These are phyloP conservation scores for Penicillium lividum DNA, from an alignment of 495 filamentous ascomycete genomes.

Conservation along the genomic window DNA sequence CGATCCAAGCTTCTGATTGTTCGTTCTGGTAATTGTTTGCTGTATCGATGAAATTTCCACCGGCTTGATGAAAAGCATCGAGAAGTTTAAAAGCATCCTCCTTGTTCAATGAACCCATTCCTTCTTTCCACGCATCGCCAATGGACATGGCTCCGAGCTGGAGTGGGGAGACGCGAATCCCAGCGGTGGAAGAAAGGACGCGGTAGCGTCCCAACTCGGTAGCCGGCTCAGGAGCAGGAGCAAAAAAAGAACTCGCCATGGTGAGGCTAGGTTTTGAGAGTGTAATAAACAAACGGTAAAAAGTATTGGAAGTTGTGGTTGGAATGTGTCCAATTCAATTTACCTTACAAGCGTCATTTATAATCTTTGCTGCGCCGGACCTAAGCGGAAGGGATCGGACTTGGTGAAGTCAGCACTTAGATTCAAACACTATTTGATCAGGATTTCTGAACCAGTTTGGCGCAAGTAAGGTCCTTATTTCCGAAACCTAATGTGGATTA, in stretches of 20 bases:
- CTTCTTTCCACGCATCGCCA: constrained; percentile 47
- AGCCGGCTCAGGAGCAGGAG: neutral
- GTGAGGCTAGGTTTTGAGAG: neutral
- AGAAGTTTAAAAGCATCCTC: neutral
- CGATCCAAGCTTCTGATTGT: constrained; percentile 71
- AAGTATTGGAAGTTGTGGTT: no score
- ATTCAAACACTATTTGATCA: no score
- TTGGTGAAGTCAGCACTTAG: no score
- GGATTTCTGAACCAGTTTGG: no score
- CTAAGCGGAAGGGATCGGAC: no score
- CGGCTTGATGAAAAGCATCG: constrained; percentile 21
- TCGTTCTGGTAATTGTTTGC: constrained; percentile 70
- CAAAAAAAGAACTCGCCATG: neutral
- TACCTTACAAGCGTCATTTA: no score
- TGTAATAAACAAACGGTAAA: no score
- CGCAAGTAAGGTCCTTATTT: no score
- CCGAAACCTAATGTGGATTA: no score
- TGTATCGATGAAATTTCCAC: constrained; percentile 82
- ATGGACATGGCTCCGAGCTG: constrained; percentile 59
- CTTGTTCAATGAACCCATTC: constrained; percentile 38
- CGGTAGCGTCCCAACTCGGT: constrained; percentile 50
- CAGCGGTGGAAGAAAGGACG: constrained; percentile 55
- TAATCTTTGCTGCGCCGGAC: no score
- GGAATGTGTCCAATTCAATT: no score
- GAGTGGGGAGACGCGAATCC: constrained; percentile 56